Evolutionary conservation across 441 rosid genomes (phyloP), one percentile per base, ranked within the genome.

Genomic region (Breynia disticha): DNA sequence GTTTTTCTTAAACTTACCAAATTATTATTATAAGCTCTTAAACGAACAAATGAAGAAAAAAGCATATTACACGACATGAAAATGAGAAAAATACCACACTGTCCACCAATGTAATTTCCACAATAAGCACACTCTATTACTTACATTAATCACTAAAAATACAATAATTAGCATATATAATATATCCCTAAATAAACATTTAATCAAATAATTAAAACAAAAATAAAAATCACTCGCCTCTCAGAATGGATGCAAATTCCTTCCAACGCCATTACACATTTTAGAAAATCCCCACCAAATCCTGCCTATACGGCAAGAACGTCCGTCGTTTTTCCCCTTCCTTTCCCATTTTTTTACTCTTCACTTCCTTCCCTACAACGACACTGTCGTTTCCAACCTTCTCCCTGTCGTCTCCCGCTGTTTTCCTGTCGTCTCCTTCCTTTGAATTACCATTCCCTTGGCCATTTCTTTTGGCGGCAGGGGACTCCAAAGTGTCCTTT

Each of bases 191-290:
- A n/a, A n/a, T n/a, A n/a, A n/a, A n/a, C n/a, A n/a, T n/a, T n/a
- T n/a, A n/a, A n/a, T n/a, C n/a, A n/a, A n/a, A n/a, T n/a, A 17
- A 0, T 17, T 9, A 5, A 46, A 14, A 37, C 6, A 43, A 10
- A 2, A 43, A 44, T 19, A 10, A 58, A 42, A 16, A 41, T 17
- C 12, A 21, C 1, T 0, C 16, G 49, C 39, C 52, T 57, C 52
- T 83, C 67, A 76, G 52, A 78, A 79, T 7, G 80, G 82, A 69
- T 57, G 80, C 59, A 72, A 64, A 59, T 77, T 79, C 66, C 67
- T 66, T 56, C 67, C 73, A 47, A 69, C 60, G 32, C 82, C 83
- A 50, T 72, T 66, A 1, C n/a, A 65, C 74, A 66, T 71, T 76
- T 19, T 64, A 61, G 12, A 79, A 54, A 21, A 84, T 55, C 1